Conservation (phyloP, 2,329 filamentous ascomycete genomes). For the Beauveria brongniartii region DNA sequence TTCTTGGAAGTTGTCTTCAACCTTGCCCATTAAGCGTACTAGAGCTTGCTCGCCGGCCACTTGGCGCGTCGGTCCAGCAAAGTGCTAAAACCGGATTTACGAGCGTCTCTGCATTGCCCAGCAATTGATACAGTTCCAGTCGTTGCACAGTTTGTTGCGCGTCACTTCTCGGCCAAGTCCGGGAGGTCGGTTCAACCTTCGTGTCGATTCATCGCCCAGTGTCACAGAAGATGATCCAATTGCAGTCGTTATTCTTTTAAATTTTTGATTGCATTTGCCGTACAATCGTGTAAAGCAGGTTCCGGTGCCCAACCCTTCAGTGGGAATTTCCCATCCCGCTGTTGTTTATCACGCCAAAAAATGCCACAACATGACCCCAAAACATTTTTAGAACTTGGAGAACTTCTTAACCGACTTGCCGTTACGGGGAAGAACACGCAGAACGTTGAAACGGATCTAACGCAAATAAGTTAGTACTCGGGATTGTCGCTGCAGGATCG, state of each 20-base stretch:
- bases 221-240: conserved; percentile 11
- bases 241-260: conserved; percentile 33
- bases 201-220: background rate
- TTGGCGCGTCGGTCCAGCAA: background rate
- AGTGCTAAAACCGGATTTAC: background rate
- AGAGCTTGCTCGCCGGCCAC: background rate
- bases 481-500: background rate
- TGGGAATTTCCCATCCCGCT: conserved; percentile 27
- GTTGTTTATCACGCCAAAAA: conserved; percentile 46
- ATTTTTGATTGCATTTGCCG: conserved; percentile 38
- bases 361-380: conserved; percentile 40
- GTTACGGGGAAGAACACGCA: conserved; percentile 94
- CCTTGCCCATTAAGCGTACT: background rate
- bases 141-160: background rate
- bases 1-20: background rate
- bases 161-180: background rate
- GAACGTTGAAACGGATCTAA: conserved; percentile 98
- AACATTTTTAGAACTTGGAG: conserved; percentile 81
- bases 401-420: conserved; percentile 98
- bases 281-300: conserved; percentile 35
- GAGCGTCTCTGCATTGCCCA: background rate
- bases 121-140: background rate
- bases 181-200: background rate
- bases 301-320: conserved; percentile 34
- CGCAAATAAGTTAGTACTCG: conserved; percentile 18